A percentile compares a stretch with the other conserved stretches of the same genome.
These are phyloP conservation scores for Zymoseptoria passerinii DNA, from an alignment of 2,329 filamentous ascomycete genomes.

Conservation along the genomic window DNA sequence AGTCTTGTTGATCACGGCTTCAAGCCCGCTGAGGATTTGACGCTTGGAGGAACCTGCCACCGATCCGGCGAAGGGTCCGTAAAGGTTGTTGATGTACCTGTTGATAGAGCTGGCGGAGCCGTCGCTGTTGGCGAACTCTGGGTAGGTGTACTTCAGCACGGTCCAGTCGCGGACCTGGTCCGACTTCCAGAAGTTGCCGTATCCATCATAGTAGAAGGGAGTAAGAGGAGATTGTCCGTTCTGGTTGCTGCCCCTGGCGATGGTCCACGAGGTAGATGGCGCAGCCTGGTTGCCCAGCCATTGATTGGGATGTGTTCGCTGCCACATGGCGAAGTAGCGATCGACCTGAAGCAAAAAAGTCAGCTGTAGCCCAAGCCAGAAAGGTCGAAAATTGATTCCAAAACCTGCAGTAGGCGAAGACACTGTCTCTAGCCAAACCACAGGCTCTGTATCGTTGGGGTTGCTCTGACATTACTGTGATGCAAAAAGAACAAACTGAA, in stretches of 20 bases:
- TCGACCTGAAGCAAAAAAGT: slow-evolving; percentile 18
- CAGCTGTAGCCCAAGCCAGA: too few relatives aligned
- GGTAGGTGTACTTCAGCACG: slow-evolving; percentile 65
- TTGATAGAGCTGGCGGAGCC: slow-evolving; percentile 38
- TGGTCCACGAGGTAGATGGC: slow-evolving; percentile 25
- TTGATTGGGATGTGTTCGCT: slow-evolving; percentile 19
- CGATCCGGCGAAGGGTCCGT: slow-evolving; percentile 36
- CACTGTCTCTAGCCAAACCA: too few relatives aligned
- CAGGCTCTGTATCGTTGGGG: too few relatives aligned
- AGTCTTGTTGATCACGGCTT: slow-evolving; percentile 2
- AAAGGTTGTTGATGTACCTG: slow-evolving; percentile 45
- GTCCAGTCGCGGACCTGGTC: slow-evolving; percentile 48
- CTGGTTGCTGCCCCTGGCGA: slow-evolving; percentile 19
- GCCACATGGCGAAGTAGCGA: slow-evolving; percentile 29
- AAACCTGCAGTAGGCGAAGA: too few relatives aligned
- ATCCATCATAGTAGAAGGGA: slow-evolving; percentile 54
- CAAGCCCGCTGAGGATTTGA: slow-evolving; percentile 7
- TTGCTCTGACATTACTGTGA: too few relatives aligned
- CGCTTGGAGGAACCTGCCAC: slow-evolving; percentile 28
- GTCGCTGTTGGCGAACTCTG: slow-evolving; percentile 49
- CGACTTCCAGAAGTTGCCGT: slow-evolving; percentile 61
- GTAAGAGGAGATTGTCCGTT: slow-evolving; percentile 30
- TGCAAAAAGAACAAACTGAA: slow-evolving; percentile 32
- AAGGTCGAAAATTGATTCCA: too few relatives aligned
- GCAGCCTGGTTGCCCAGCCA: slow-evolving; percentile 21